Percentiles rank a stretch among this genome's conserved stretches.
phyloP scores from a whole-genome alignment of 768 basidiomycete species.

The Russula sp. region DNA sequence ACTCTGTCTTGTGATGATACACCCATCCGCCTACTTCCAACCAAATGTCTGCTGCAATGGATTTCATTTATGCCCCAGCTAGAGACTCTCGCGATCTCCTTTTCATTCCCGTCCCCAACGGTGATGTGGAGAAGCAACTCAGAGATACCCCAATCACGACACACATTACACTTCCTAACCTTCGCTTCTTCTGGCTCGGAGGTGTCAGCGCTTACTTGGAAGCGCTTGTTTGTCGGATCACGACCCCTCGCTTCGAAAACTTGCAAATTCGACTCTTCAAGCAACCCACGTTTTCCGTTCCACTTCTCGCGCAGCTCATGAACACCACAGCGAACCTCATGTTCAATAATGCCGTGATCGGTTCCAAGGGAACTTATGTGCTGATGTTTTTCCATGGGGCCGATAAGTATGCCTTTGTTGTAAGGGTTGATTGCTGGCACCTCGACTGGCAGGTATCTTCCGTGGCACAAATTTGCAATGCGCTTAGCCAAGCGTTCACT shows the following conservation, averaged over 20 bases:
- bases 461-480: neutral
- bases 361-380: too few relatives aligned
- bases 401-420: neutral
- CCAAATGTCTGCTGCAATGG: neutral
- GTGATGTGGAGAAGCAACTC: neutral
- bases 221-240: neutral
- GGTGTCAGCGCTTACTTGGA: neutral
- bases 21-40: neutral
- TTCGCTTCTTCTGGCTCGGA: neutral
- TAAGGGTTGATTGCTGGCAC: neutral
- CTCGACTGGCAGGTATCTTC: constrained; percentile 2
- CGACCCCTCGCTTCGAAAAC: neutral
- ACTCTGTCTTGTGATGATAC: neutral
- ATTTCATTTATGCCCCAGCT: neutral
- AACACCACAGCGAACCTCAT: too few relatives aligned
- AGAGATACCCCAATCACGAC: neutral
- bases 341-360: too few relatives aligned
- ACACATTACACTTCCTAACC: neutral
- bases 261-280: too few relatives aligned
- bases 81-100: neutral
- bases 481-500: neutral
- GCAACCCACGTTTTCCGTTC: too few relatives aligned
- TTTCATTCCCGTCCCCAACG: neutral
- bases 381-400: too few relatives aligned
- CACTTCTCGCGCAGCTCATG: too few relatives aligned